A percentile compares a stretch with the other conserved stretches of the same genome.
These are phyloP conservation scores for Zymoseptoria passerinii DNA, from an alignment of 2,329 filamentous ascomycete genomes.

Conservation along the genomic window DNA sequence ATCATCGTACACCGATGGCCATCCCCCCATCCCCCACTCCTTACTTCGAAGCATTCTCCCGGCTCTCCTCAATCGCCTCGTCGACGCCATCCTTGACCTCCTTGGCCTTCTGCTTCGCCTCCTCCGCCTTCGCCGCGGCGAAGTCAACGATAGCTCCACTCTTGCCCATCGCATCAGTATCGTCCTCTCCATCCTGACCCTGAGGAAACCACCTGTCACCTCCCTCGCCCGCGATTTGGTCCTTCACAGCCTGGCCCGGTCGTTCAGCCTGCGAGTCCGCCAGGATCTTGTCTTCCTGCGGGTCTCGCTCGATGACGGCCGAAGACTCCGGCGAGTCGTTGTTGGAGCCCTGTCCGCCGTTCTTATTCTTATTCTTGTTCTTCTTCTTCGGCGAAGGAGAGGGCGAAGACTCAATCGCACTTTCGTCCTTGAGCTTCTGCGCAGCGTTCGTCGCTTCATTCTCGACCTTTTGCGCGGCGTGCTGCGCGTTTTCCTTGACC, in stretches of 20 bases:
- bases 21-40: neutral
- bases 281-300: slow-evolving; percentile 19
- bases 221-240: neutral
- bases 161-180: slow-evolving; percentile 26
- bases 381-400: neutral
- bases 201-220: neutral
- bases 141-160: slow-evolving; percentile 22
- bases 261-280: slow-evolving; percentile 14
- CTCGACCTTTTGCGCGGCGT: slow-evolving; percentile 9
- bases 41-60: neutral
- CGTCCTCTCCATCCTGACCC: slow-evolving; percentile 7
- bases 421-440: slow-evolving; percentile 8
- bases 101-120: slow-evolving; percentile 3
- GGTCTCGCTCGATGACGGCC: slow-evolving; percentile 10
- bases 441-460: slow-evolving; percentile 14
- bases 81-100: slow-evolving; percentile 16
- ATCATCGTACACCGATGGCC: neutral
- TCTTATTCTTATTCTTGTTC: neutral
- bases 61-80: slow-evolving; percentile 5
- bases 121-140: slow-evolving; percentile 13
- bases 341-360: neutral
- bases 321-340: slow-evolving; percentile 2
- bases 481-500: neutral
- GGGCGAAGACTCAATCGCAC: neutral
- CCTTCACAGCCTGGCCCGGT: slow-evolving; percentile 5